A percentile compares a stretch with the other conserved stretches of the same genome.
Evolutionary conservation across 768 basidiomycete genomes (phyloP).

Genomic region (Tricholoma terreum): DNA sequence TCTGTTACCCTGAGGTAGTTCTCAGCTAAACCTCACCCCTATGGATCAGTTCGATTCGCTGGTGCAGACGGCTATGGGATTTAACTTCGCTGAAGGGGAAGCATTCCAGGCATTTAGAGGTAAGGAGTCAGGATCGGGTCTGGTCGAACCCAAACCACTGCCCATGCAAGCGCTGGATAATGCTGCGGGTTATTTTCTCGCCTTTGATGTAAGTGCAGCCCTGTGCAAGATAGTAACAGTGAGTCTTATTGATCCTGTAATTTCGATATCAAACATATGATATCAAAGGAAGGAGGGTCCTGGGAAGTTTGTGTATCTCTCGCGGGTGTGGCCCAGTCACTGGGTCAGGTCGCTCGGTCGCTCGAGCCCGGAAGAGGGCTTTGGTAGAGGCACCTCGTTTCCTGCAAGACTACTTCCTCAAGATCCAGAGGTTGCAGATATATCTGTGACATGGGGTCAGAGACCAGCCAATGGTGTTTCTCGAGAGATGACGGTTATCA

Average conservation of each 20-base stretch:
- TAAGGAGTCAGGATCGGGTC: neutral
- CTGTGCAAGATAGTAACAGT: constrained; percentile 51
- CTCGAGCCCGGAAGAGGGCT: no score
- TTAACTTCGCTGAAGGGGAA: constrained; percentile 55
- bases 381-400: no score
- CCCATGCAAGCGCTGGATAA: constrained; percentile 63
- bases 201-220: constrained; percentile 57
- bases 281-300: constrained; percentile 46
- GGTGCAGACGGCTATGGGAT: constrained; percentile 59
- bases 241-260: constrained; percentile 8
- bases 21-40: neutral
- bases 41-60: constrained; percentile 68
- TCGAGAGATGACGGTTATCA: constrained; percentile 37
- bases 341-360: no score
- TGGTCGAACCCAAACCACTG: constrained; percentile 21
- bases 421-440: no score
- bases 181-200: constrained; percentile 55
- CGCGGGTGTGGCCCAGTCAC: no score
- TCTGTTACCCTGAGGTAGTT: no score
- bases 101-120: constrained; percentile 37
- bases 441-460: no score
- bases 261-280: neutral
- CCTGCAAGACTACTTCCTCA: no score
- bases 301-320: no score
- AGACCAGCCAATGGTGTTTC: constrained; percentile 6